A percentile compares a stretch with the other conserved stretches of the same genome.
Conservation (phyloP, 371 early-diverging fungal species). For the Gilbertella persicaria region DNA sequence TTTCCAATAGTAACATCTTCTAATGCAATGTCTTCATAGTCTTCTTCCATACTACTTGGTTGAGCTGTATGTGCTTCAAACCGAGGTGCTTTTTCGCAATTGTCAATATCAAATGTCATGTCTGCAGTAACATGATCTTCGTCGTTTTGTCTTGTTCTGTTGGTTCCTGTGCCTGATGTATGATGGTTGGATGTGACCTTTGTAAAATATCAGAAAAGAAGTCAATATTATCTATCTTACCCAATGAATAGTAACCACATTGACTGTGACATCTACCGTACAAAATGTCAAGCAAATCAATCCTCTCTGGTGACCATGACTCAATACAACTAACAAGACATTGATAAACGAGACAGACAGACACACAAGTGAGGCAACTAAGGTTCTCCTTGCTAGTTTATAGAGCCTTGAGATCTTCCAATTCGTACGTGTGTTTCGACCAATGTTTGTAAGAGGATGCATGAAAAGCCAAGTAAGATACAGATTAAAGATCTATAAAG, state of each 20-base stretch:
- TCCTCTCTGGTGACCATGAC: conserved; percentile 53
- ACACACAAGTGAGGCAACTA: conserved; percentile 52
- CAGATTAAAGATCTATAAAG: conserved; percentile 39
- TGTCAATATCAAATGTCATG: conserved; percentile 26
- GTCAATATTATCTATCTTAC: conserved; percentile 36
- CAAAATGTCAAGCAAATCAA: conserved; percentile 55
- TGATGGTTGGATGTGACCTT: conserved; percentile 25
- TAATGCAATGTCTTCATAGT: conserved; percentile 12
- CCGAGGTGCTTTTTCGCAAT: conserved; percentile 15
- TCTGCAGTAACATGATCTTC: conserved; percentile 25
- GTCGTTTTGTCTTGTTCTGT: conserved; percentile 14
- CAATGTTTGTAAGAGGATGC: conserved; percentile 41
- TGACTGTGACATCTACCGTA: conserved; percentile 61
- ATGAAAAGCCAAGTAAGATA: conserved; percentile 57
- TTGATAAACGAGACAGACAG: conserved; percentile 50
- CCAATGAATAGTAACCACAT: conserved; percentile 62
- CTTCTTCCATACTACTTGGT: conserved; percentile 17
- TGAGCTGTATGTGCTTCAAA: conserved; percentile 17
- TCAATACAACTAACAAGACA: conserved; percentile 43
- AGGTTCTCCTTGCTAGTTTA: conserved; percentile 50
- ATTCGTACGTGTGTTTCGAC: conserved; percentile 40
- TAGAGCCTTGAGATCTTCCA: conserved; percentile 50
- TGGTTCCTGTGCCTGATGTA: conserved; percentile 11
- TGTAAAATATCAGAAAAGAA: conserved; percentile 12
- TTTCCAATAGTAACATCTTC: too few relatives aligned